Conservation (phyloP, 2,329 filamentous ascomycete genomes). For the Pestalotiopsis sp. region DNA sequence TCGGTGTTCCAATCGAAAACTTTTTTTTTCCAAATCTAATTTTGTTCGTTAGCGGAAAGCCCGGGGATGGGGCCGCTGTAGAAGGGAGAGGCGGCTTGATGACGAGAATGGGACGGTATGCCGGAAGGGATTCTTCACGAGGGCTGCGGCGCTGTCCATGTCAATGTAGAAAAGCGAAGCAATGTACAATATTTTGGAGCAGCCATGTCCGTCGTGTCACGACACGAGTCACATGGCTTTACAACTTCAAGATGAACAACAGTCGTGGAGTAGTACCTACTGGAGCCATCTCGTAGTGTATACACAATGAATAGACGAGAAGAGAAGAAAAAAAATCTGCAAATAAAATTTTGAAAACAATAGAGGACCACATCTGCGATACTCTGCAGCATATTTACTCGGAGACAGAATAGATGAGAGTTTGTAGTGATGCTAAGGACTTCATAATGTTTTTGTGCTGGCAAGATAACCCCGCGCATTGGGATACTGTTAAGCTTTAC, state of each 20-base stretch:
- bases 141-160: background rate
- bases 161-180: background rate
- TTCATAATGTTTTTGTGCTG: no score
- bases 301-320: constrained; percentile 14
- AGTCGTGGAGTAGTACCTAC: background rate
- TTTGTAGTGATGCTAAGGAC: no score
- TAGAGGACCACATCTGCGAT: background rate
- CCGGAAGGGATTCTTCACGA: background rate
- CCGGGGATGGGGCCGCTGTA: background rate
- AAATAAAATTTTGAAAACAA: background rate
- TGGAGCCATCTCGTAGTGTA: constrained; percentile 5
- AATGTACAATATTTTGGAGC: constrained; percentile 11
- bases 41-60: constrained; percentile 4
- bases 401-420: background rate
- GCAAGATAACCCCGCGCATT: no score
- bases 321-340: constrained; percentile 7
- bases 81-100: background rate
- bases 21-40: constrained; percentile 14
- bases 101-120: background rate
- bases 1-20: background rate
- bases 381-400: background rate
- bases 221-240: constrained; percentile 3
- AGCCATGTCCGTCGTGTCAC: constrained; percentile 13
- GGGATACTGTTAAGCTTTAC: no score
- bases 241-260: constrained; percentile 1